Base-by-base conservation (phyloP, 2,329 filamentous ascomycete species). In the Coleophoma eucalyptorum region DNA sequence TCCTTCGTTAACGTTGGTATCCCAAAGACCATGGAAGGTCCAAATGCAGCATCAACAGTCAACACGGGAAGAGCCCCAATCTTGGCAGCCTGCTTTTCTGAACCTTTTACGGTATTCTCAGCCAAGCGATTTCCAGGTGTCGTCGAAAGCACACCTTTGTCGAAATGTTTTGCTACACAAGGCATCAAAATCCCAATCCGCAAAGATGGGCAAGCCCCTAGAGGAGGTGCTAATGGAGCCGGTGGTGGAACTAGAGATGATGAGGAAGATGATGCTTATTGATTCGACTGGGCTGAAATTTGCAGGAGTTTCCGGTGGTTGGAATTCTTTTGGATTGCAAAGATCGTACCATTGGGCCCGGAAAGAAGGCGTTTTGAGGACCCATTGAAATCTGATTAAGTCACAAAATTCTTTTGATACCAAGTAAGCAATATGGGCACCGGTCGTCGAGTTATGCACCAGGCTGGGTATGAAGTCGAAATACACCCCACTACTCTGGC, bases 111-210 rank as follows among this genome's bases (percentile, higher is more conserved):
- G 49, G 94, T 99, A 31, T 97, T 87, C 71, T 96, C 90, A 2
- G 94, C 94, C 44, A 99, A 99, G 78, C 97, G 97, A 65, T 99
- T 99, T 69, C 94, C 94, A 0, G 94, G 94, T 38, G 94, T 99
- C 1, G 96, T 96, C 51, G 93, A 97, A 67, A 95, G 89, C 68
- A 99, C 94, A 0, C 72, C 84, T 4, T 74, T 97, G 16, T 97
- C 92, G 77, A 96, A 95, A 69, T 89, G 84, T 55, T 97, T 99
- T 71, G 93, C 94, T 3, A 78, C 82, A 1, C 94, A 99, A 65
- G 94, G 94, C 20, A 96, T 96, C 71, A 97, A 97, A 71, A 97
- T 97, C 20, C 93, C 93, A 0, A 97, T 97, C 49, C 78, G 93
- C 19, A 97, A 97, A 69, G 93, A 97, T 63, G 85, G 87, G 2